These are phyloP conservation scores for Cytospora paraplurivora DNA, from an alignment of 2,329 filamentous ascomycete genomes.

Conservation along the genomic window DNA sequence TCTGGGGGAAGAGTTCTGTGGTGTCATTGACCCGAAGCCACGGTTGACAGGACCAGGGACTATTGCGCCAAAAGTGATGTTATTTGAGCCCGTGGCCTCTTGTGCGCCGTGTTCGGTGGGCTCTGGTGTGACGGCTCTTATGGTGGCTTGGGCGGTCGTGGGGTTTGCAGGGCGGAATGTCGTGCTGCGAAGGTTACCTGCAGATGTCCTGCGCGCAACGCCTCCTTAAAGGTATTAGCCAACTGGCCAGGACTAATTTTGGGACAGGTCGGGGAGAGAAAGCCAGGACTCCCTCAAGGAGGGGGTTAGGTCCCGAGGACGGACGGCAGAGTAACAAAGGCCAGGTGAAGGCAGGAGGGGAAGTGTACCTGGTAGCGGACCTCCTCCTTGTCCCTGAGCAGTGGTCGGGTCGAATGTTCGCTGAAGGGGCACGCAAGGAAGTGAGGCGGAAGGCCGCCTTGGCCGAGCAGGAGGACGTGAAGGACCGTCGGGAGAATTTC, in stretches of 20 bases:
- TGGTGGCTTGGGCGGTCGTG: constrained; percentile 44
- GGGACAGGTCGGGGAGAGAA: neutral
- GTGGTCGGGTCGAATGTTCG: constrained; percentile 25
- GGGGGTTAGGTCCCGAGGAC: neutral
- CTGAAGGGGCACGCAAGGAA: constrained; percentile 27
- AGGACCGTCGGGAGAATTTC: constrained; percentile 27
- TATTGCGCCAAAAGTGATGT: constrained; percentile 10
- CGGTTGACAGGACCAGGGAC: constrained; percentile 33
- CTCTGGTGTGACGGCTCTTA: constrained; percentile 70
- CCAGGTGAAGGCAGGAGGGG: constrained; percentile 15
- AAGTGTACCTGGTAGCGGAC: constrained; percentile 19
- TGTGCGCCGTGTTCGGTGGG: constrained; percentile 40
- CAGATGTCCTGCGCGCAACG: constrained; percentile 32
- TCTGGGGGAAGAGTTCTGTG: constrained; percentile 49
- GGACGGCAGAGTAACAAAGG: neutral
- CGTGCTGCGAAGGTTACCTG: constrained; percentile 34
- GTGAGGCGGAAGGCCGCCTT: constrained; percentile 28
- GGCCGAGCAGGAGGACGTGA: constrained; percentile 27
- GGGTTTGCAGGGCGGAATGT: constrained; percentile 35
- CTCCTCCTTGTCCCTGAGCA: constrained; percentile 17
- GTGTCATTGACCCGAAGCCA: constrained; percentile 41
- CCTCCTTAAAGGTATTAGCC: constrained; percentile 13
- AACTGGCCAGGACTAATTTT: neutral
- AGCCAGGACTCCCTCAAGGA: neutral
- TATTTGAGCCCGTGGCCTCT: constrained; percentile 32